A percentile compares a stretch with the other conserved stretches of the same genome.
These are phyloP conservation scores for Astrothelium subdiscretum DNA, from an alignment of 495 filamentous ascomycete species.

Conservation along the genomic window DNA sequence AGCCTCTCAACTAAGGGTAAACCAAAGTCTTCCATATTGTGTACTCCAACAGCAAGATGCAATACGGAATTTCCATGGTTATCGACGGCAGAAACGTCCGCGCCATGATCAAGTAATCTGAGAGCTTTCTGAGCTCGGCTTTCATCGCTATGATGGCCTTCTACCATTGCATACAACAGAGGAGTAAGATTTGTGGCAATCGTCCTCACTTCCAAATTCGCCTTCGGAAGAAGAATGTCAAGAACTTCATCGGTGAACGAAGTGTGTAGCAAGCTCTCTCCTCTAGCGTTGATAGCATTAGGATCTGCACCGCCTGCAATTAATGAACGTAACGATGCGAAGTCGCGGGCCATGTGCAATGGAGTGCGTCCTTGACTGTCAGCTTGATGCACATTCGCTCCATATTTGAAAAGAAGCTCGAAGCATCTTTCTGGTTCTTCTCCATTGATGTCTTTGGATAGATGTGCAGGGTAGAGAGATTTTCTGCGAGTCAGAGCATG, in stretches of 20 bases:
- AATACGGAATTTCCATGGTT: background rate
- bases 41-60: background rate
- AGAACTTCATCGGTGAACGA: background rate
- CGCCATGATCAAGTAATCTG: background rate
- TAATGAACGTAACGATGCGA: background rate
- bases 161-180: background rate
- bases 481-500: background rate
- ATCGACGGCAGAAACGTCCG: background rate
- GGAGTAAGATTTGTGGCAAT: background rate
- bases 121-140: background rate
- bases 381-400: background rate
- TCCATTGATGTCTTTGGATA: background rate
- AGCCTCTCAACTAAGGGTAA: background rate
- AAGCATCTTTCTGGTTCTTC: background rate
- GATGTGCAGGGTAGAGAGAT: background rate
- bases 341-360: background rate
- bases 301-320: background rate
- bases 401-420: background rate
- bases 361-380: background rate
- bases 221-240: background rate
- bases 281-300: background rate
- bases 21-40: background rate
- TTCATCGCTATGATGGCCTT: background rate
- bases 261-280: background rate
- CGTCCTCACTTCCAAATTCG: background rate